phyloP scores from a whole-genome alignment of 495 filamentous ascomycete genomes.

The Podospora tetraspora region DNA sequence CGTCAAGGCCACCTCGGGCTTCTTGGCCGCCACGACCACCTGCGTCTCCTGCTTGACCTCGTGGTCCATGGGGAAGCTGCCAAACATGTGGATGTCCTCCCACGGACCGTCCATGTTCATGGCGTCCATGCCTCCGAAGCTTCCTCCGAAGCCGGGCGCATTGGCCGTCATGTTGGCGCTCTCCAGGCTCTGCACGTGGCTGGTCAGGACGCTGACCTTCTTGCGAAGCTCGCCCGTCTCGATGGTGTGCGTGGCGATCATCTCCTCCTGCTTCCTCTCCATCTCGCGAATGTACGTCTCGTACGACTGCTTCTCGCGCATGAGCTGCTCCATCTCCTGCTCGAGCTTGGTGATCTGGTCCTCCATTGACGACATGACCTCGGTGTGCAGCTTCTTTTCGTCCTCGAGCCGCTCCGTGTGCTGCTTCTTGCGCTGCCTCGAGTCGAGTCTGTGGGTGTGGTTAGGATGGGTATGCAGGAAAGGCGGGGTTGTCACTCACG shows the following conservation, averaged over 20 bases:
- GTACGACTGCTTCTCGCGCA: conserved; percentile 62
- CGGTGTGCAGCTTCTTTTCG: conserved; percentile 86
- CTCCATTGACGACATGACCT: conserved; percentile 68
- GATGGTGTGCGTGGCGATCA: conserved; percentile 82
- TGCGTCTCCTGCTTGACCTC: conserved; percentile 51
- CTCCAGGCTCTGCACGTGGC: conserved; percentile 76
- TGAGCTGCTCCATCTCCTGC: conserved; percentile 61
- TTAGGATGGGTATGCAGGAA: conserved; percentile 33
- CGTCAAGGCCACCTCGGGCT: conserved; percentile 47
- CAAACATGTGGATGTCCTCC: conserved; percentile 75
- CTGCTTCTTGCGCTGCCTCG: conserved; percentile 96
- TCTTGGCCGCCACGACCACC: conserved; percentile 51
- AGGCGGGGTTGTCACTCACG: conserved; percentile 56
- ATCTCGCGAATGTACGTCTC: conserved; percentile 70
- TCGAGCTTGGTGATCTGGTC: conserved; percentile 67
- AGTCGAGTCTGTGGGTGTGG: conserved; percentile 65
- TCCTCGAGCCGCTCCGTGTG: conserved; percentile 96
- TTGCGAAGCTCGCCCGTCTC: conserved; percentile 94
- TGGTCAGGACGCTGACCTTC: conserved; percentile 84
- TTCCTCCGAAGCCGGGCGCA: conserved; percentile 57
- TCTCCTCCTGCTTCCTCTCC: conserved; percentile 83
- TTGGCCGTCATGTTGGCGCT: conserved; percentile 53
- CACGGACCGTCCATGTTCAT: conserved; percentile 74
- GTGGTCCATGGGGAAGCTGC: conserved; percentile 51
- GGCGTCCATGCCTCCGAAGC: conserved; percentile 76